Evolutionary conservation across 2,329 filamentous ascomycete species (phyloP), one percentile per base, ranked within the genome.

Genomic region (Rhynchosporium agropyri): DNA sequence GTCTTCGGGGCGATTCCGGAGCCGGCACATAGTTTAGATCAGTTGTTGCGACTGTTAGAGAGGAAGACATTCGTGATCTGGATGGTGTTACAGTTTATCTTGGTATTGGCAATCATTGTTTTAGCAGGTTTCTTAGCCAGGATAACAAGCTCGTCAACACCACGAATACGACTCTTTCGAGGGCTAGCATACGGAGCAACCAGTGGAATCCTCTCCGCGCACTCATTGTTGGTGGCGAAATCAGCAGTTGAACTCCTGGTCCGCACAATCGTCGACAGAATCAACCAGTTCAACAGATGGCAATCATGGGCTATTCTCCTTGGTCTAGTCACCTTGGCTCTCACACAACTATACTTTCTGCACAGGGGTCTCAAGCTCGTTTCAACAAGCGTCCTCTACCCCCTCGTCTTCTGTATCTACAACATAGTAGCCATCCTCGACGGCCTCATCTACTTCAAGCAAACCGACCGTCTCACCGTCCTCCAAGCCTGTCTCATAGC

Each of bases 371-470:
- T 99, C 66, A 97, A 97, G 77, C 83, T 99, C 58, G 92, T 96
- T 76, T 97, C 93, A 60, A 98, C 95, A 28, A 97, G 92, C 72
- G 89, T 98, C 65, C 83, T 99, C 69, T 99, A 99, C 77, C 95
- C 95, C 4, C 88, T 98, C 70, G 93, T 98, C 45, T 99, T 99
- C 78, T 99, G 95, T 82, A 87, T 98, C 68, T 99, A 98, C 83
- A 99, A 99, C 81, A 97, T 99, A 73, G 93, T 98, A 73, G 95
- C 95, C 68, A 99, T 99, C 70, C 81, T 98, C 69, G 95, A 99
- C 77, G 95, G 95, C 38, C 83, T 99, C 69, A 97, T 99, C 71
- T 99, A 98, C 78, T 99, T 98, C 79, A 84, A 89, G 71, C 95
- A 99, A 77, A 90, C 89, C 59, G 89, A 92, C 67, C 83, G 90